phyloP scores from a whole-genome alignment of 2,329 filamentous ascomycete species.

The Colletotrichum siamense region DNA sequence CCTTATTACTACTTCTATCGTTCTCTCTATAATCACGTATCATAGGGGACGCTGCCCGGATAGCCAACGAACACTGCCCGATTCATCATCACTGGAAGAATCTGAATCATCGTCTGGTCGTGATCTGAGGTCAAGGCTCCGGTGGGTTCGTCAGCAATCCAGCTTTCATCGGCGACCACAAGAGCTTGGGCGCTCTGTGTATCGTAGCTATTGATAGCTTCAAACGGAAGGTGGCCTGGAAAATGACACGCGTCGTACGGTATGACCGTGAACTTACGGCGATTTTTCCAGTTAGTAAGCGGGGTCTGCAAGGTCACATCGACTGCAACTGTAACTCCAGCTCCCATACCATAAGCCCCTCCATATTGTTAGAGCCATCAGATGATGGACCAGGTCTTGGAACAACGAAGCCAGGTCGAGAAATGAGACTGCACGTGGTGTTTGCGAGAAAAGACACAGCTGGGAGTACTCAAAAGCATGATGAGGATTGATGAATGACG shows the following conservation, averaged over 20 bases:
- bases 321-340: not conserved
- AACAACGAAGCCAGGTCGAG: not conserved
- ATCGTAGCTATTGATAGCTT: not conserved
- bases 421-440: not conserved
- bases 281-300: not conserved
- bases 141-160: not conserved
- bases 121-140: not conserved
- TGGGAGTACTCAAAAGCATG: not conserved
- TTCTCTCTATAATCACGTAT: too few species aligned
- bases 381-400: not conserved
- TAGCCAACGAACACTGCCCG: too few species aligned
- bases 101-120: not conserved
- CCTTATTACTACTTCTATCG: too few species aligned
- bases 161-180: not conserved
- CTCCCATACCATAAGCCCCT: not conserved
- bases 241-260: not conserved
- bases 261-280: not conserved
- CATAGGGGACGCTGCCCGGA: too few species aligned
- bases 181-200: not conserved
- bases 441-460: not conserved
- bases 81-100: not conserved
- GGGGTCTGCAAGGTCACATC: not conserved
- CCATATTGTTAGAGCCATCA: not conserved
- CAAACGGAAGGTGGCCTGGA: not conserved
- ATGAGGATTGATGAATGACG: not conserved